phyloP scores from a whole-genome alignment of 2,329 filamentous ascomycete species.

The Scedosporium dehoogii region DNA sequence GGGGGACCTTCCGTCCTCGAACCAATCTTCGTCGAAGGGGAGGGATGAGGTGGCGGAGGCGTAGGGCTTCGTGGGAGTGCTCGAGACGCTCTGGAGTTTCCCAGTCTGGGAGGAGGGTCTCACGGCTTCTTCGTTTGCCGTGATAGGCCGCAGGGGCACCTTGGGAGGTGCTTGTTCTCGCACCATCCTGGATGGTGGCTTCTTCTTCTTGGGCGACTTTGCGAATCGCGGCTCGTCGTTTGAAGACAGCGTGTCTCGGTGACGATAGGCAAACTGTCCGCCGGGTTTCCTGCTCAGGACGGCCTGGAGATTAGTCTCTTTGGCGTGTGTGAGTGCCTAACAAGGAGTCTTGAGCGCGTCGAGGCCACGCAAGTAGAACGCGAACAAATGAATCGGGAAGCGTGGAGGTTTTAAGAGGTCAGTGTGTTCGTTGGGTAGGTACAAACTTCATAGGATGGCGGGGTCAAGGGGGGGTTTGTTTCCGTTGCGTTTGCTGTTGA shows the following conservation, averaged over 20 bases:
- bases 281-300: constrained; percentile 4
- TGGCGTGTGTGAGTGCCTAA: not conserved
- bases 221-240: constrained; percentile 8
- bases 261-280: constrained; percentile 7
- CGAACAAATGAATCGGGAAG: not conserved
- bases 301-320: not conserved
- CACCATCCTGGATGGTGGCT: constrained; percentile 26
- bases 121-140: constrained; percentile 19
- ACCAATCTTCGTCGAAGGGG: constrained; percentile 4
- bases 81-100: constrained; percentile 21
- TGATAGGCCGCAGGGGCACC: constrained; percentile 29
- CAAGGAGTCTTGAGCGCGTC: not conserved
- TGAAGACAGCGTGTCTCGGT: constrained; percentile 9
- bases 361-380: not conserved
- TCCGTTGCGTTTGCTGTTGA: not conserved
- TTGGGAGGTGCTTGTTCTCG: constrained; percentile 36
- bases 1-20: constrained; percentile 14
- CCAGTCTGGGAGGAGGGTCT: constrained; percentile 21
- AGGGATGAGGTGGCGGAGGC: constrained; percentile 9
- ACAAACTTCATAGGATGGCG: not conserved
- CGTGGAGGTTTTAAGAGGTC: not conserved
- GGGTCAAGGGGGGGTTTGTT: not conserved
- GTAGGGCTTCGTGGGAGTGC: constrained; percentile 16
- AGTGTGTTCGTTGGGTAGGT: not conserved
- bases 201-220: constrained; percentile 3